A percentile compares a stretch with the other conserved stretches of the same genome.
Conservation (phyloP, 257 asterid species). For the Linaria vulgaris region DNA sequence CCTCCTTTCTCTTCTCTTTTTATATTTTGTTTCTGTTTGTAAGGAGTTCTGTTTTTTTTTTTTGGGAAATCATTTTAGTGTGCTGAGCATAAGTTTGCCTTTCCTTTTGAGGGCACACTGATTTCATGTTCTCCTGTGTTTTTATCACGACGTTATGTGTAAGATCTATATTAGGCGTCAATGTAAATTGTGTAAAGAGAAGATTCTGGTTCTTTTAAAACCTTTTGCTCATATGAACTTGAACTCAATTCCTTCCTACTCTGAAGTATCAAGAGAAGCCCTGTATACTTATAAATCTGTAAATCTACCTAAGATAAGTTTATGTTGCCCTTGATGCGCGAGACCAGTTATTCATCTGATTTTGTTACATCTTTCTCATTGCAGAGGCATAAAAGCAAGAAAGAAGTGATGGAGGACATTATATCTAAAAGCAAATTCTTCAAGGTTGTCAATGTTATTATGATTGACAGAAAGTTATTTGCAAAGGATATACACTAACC, state of each 20-base stretch:
- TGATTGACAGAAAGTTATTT: slow-evolving; percentile 18
- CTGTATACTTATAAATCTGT: background rate
- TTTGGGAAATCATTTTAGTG: background rate
- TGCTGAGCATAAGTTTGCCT: background rate
- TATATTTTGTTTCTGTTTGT: no score
- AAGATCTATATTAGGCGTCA: background rate
- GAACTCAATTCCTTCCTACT: background rate
- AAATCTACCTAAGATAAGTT: background rate
- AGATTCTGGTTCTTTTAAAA: background rate
- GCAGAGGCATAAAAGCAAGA: slow-evolving; percentile 90
- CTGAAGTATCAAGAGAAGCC: background rate
- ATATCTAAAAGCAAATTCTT: slow-evolving; percentile 86
- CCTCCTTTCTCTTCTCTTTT: no score
- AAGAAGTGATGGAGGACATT: slow-evolving; percentile 92
- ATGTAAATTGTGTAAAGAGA: background rate
- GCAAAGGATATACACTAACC: slow-evolving; percentile 18
- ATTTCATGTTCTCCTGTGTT: background rate
- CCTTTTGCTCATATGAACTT: slow-evolving; percentile 3
- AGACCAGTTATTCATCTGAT: slow-evolving; percentile 25
- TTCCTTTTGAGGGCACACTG: background rate
- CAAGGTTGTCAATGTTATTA: slow-evolving; percentile 57
- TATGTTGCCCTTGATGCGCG: background rate
- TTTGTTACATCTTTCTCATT: slow-evolving; percentile 22
- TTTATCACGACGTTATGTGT: background rate
- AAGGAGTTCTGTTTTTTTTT: no score